Evolutionary conservation across 2,329 filamentous ascomycete genomes (phyloP).

Genomic region (Ascosphaera aggregata): DNA sequence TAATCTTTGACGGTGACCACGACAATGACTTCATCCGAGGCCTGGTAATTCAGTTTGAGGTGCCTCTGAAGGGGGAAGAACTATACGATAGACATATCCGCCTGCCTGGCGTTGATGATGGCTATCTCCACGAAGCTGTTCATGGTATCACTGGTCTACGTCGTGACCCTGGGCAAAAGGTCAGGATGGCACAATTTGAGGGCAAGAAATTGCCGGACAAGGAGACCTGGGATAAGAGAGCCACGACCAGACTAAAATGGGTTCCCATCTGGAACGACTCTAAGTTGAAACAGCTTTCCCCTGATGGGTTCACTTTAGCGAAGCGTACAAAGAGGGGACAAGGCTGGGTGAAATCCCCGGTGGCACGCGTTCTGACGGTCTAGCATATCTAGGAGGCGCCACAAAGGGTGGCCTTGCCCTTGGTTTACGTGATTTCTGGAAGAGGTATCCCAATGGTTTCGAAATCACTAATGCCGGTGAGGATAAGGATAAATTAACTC

Average conservation of each 20-base stretch:
- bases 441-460: constrained; percentile 34
- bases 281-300: constrained; percentile 30
- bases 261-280: constrained; percentile 37
- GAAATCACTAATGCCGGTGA: constrained; percentile 29
- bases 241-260: constrained; percentile 28
- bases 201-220: constrained; percentile 22
- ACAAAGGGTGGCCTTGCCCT: constrained; percentile 34
- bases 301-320: constrained; percentile 36
- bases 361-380: constrained; percentile 30
- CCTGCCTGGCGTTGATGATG: constrained; percentile 30
- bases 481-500: constrained; percentile 28
- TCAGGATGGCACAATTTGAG: constrained; percentile 27
- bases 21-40: constrained; percentile 29
- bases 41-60: constrained; percentile 30
- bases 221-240: constrained; percentile 24
- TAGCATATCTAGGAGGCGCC: constrained; percentile 35
- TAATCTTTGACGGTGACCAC: constrained; percentile 30
- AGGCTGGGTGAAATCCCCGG: constrained; percentile 36
- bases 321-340: constrained; percentile 35
- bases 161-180: constrained; percentile 26
- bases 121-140: constrained; percentile 33
- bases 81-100: constrained; percentile 36
- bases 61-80: constrained; percentile 29
- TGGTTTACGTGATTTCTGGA: constrained; percentile 38
- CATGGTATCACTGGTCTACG: constrained; percentile 36